phyloP scores from a whole-genome alignment of 2,329 filamentous ascomycete species.

The Alternaria sp. region DNA sequence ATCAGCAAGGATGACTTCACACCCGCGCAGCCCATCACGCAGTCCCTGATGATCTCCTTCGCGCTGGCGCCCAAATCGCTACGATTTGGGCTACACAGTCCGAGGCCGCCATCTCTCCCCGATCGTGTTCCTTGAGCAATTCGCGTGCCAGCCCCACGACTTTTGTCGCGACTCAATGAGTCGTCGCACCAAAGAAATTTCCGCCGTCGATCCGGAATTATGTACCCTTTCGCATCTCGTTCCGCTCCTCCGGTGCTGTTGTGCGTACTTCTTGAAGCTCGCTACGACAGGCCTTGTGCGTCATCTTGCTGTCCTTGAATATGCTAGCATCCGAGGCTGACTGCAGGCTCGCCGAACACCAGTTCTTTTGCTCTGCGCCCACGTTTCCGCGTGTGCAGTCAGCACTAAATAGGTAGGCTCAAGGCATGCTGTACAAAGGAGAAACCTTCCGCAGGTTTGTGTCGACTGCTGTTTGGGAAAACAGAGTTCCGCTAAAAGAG shows the following conservation, averaged over 20 bases:
- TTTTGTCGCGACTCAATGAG: slow-evolving; percentile 23
- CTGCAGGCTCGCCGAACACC: slow-evolving; percentile 5
- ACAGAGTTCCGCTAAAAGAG: slow-evolving; percentile 6
- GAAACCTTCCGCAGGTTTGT: slow-evolving; percentile 1
- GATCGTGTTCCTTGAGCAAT: slow-evolving; percentile 11
- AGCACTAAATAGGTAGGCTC: background rate
- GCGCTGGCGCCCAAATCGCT: slow-evolving; percentile 24
- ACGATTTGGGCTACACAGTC: slow-evolving; percentile 16
- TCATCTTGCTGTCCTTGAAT: slow-evolving; percentile 17
- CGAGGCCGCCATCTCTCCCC: slow-evolving; percentile 4
- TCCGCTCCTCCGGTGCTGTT: slow-evolving; percentile 26
- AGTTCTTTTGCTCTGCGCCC: slow-evolving; percentile 2
- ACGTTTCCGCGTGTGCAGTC: background rate
- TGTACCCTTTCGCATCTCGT: slow-evolving; percentile 19
- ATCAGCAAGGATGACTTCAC: slow-evolving; percentile 34
- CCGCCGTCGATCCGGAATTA: slow-evolving; percentile 24
- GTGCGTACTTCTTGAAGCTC: slow-evolving; percentile 20
- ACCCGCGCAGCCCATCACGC: slow-evolving; percentile 15
- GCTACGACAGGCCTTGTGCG: slow-evolving; percentile 11
- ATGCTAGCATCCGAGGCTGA: slow-evolving; percentile 12
- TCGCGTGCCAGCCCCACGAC: slow-evolving; percentile 16
- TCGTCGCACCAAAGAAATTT: slow-evolving; percentile 29
- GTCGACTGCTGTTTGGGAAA: background rate
- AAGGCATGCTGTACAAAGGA: background rate
- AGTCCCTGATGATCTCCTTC: slow-evolving; percentile 31